Percentiles rank a stretch among this genome's conserved stretches.
These are phyloP conservation scores for Penicillium sp. DNA, from an alignment of 2,329 filamentous ascomycete genomes.

Conservation along the genomic window DNA sequence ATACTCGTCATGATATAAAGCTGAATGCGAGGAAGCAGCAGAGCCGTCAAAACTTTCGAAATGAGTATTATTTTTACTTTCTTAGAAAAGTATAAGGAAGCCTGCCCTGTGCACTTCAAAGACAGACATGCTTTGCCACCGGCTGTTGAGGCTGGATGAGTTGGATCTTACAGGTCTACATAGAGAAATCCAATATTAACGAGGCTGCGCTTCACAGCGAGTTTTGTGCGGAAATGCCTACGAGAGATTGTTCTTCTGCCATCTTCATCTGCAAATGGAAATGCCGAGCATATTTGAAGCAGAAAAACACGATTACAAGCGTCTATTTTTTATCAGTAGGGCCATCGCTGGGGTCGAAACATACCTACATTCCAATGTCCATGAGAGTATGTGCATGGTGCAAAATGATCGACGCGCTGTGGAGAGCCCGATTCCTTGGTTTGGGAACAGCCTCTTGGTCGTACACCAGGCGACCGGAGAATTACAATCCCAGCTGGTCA, in stretches of 20 bases:
- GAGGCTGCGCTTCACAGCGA: not conserved
- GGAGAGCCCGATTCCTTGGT: not conserved
- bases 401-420: not conserved
- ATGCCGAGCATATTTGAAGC: not conserved
- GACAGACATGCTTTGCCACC: not conserved
- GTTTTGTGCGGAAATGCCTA: not conserved
- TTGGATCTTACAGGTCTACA: not conserved
- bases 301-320: not conserved
- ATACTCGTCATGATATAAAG: not conserved
- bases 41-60: too few relatives aligned
- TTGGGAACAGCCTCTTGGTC: constrained; percentile 1
- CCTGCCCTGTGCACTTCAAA: not conserved
- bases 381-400: not conserved
- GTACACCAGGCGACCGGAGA: not conserved
- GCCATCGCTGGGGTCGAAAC: not conserved
- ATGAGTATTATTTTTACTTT: too few relatives aligned
- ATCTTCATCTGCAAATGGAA: not conserved
- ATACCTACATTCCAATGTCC: not conserved
- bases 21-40: not conserved
- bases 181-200: not conserved
- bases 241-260: not conserved
- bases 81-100: too few relatives aligned
- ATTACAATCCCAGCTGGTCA: constrained; percentile 5
- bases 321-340: not conserved
- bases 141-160: not conserved